Conservation (phyloP, 495 filamentous ascomycete genomes). For the Symbiotaphrina buchneri region DNA sequence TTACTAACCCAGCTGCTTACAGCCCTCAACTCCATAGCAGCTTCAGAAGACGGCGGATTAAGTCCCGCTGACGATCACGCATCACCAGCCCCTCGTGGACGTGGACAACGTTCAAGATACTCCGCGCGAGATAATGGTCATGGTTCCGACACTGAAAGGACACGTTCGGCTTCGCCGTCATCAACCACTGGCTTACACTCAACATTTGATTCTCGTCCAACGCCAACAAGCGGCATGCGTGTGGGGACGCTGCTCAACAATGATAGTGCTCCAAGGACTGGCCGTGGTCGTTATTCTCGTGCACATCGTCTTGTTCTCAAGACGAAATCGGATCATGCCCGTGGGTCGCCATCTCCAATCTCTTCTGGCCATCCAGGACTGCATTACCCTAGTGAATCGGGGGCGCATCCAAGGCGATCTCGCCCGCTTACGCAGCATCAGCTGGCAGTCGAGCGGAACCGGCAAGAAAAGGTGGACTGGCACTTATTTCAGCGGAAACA, state of each 20-base stretch:
- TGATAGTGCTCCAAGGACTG: background rate
- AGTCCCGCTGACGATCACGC: conserved; percentile 5
- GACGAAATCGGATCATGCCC: conserved; percentile 23
- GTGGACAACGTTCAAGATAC: too few species aligned
- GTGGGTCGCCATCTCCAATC: conserved; percentile 23
- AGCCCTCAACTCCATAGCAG: too few species aligned
- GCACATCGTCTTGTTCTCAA: conserved; percentile 23
- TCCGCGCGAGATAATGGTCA: too few species aligned
- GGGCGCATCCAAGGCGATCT: conserved; percentile 38
- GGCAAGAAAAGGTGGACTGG: conserved; percentile 70
- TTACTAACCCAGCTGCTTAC: too few species aligned
- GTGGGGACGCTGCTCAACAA: background rate
- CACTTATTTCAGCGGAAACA: conserved; percentile 53
- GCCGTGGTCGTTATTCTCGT: conserved; percentile 4
- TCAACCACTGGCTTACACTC: conserved; percentile 12
- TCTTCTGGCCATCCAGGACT: conserved; percentile 22
- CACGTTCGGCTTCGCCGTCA: conserved; percentile 29
- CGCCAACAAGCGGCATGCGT: background rate
- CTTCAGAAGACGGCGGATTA: conserved; percentile 1
- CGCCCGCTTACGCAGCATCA: conserved; percentile 85
- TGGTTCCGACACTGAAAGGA: conserved; percentile 29
- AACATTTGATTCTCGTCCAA: conserved; percentile 5
- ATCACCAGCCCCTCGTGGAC: conserved; percentile 3
- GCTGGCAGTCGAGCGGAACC: conserved; percentile 72
- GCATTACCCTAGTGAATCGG: conserved; percentile 20